Evolutionary conservation across 371 early-diverging fungal species (phyloP), one percentile per base, ranked within the genome.

Genomic region (Mortierella sp.): DNA sequence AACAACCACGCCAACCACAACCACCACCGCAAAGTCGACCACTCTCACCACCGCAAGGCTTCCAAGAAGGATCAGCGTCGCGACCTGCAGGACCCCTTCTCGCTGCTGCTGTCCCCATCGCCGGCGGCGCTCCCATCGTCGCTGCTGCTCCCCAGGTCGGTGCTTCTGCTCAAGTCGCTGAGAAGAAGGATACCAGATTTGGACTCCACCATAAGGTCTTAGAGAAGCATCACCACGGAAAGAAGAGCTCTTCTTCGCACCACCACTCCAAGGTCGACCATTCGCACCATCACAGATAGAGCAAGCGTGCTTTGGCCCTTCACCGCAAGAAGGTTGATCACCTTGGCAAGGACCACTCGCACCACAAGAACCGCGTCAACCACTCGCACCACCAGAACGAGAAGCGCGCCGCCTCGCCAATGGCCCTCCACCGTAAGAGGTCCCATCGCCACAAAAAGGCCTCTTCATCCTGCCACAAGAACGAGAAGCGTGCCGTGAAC

Each of bases 1-100:
- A n/a, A 83, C 26, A 44, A 79, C 37, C 72, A 71, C 53, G 13
- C 59, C 24, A 21, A 44, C 48, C 21, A 46, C 26, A 19, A 67
- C 9, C 72, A 82, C n/a, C 70, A 69, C 71, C 34, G 44, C 44
- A 83, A 77, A 61, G 34, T 13, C 48, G 44, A 71, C 19, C 82
- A 78, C 51, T 61, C 73, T 70, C 78, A 73, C 51, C 75, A 77
- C 64, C 78, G 50, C 50, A 73, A 79, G 77, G 48, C 69, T 37
- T 34, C 54, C 14, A 53, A 57, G 64, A 77, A 67, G 34, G 77
- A 70, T 71, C 67, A 75, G 64, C 75, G 75, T 26, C 79, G 71
- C 40, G 73, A 78, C 40, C 72, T 73, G 3, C 64, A 69, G 21
- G 79, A 69, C 10, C 46, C 19, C 26, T 76, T 46, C 5, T 69